phyloP scores from a whole-genome alignment of 2,329 filamentous ascomycete genomes.

The Aspergillus pseudoglaucus region DNA sequence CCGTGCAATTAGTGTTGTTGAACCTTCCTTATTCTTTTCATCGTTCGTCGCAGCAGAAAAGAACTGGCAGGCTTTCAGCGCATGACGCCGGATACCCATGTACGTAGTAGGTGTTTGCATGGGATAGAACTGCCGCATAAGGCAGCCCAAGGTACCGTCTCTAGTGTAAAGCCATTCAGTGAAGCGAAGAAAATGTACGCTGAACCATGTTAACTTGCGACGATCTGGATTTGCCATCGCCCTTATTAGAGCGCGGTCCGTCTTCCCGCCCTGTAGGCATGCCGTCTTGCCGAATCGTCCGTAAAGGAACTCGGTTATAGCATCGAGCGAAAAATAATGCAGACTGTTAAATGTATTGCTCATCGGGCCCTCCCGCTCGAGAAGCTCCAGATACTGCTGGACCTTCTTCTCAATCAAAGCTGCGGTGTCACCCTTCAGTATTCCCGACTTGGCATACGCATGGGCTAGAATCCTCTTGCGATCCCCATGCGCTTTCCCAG shows the following conservation, averaged over 20 bases:
- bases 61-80: conserved; percentile 17
- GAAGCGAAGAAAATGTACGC: conserved; percentile 39
- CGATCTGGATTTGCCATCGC: conserved; percentile 46
- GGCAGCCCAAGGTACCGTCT: conserved; percentile 30
- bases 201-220: conserved; percentile 45
- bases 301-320: conserved; percentile 49
- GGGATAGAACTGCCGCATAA: conserved; percentile 38
- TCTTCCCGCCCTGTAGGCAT: conserved; percentile 33
- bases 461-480: conserved; percentile 49
- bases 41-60: conserved; percentile 4
- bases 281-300: conserved; percentile 41
- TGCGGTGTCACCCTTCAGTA: conserved; percentile 31
- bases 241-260: conserved; percentile 37
- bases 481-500: conserved; percentile 39
- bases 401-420: conserved; percentile 37
- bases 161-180: conserved; percentile 47
- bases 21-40: conserved; percentile 9
- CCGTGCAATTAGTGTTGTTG: conserved; percentile 29
- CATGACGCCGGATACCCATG: conserved; percentile 44
- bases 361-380: conserved; percentile 30
- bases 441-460: conserved; percentile 47
- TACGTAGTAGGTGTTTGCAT: conserved; percentile 48
- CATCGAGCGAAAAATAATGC: conserved; percentile 50
- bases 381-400: conserved; percentile 34
- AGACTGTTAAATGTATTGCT: conserved; percentile 45